Base-by-base conservation (phyloP, 106 monocot species). In the Phalaenopsis aphrodite region DNA sequence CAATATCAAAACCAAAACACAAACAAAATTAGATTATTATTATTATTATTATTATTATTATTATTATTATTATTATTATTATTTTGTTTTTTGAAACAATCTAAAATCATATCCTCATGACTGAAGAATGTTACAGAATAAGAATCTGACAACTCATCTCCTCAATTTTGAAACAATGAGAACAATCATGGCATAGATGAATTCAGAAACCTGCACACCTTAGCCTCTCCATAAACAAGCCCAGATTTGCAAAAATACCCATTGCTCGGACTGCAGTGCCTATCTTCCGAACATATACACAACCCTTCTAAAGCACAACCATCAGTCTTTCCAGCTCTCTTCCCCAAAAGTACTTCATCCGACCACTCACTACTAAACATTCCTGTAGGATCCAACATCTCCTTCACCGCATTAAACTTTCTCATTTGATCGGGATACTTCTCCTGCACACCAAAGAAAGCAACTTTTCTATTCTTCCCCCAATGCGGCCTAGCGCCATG, bases 231-330 rank as follows among this genome's bases (percentile, higher is more conserved):
- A 65, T 86, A 92, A 17, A 95, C 92, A 72, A 90, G 77, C 4
- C 95, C 92, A 7, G 86, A 85, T 76, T 82, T 83, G 81, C 95
- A 95, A 55, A 87, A 19, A 56, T 90, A 95, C 41, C 87, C 92
- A 41, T 85, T 72, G 2, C 30, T 76, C 6, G 92, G 95, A 77
- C 85, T 95, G 75, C 95, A 95, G 66, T 95, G 95, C 71, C 86
- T 41, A 71, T 95, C 90, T 17, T 92, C 90, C 15, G 95, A 90
- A 74, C 92, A 92, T 12, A 92, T 65, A 79, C 95, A 92, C 75
- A 78, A 82, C n/a, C 95, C 95, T 81, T 95, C 92, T 75, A 95
- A 39, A 16, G 95, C 92, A 55, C 95, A 95, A 2, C 92, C 92
- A 49, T 87, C 87, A 11, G 55, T 30, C 16, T 74, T 43, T 15